These are phyloP conservation scores for Auriscalpium vulgare DNA, from an alignment of 768 basidiomycete genomes.

Conservation along the genomic window DNA sequence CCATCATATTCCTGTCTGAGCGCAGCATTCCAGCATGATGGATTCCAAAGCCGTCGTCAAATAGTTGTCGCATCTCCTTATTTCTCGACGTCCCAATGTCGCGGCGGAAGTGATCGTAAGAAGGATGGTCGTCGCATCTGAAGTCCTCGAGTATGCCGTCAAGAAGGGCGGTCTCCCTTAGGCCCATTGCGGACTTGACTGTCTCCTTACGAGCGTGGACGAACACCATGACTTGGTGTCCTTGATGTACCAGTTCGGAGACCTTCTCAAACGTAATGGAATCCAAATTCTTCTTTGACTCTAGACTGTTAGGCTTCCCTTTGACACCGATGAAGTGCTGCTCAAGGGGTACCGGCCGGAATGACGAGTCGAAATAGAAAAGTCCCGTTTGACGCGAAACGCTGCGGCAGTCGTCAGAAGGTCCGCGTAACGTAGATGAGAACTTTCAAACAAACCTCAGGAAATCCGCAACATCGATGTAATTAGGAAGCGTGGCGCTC, in stretches of 20 bases:
- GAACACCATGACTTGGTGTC: conserved; percentile 99
- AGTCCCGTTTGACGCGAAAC: conserved; percentile 81
- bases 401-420: conserved; percentile 31
- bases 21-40: conserved; percentile 98
- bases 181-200: conserved; percentile 77
- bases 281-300: conserved; percentile 82
- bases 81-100: conserved; percentile 79
- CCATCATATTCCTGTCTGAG: conserved; percentile 90
- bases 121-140: conserved; percentile 73
- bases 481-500: conserved; percentile 95
- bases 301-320: conserved; percentile 73
- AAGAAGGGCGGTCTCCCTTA: conserved; percentile 66
- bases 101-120: conserved; percentile 66
- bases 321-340: conserved; percentile 94
- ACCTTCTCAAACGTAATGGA: conserved; percentile 87
- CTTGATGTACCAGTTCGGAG: conserved; percentile 74
- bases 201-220: conserved; percentile 98
- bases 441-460: conserved; percentile 46
- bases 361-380: conserved; percentile 97
- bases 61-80: conserved; percentile 94
- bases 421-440: neutral
- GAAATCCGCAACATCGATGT: conserved; percentile 93
- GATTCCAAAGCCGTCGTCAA: conserved; percentile 89
- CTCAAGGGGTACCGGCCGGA: conserved; percentile 92
- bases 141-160: conserved; percentile 76